Evolutionary conservation across 2,329 filamentous ascomycete genomes (phyloP).

Genomic region (Blastomyces gilchristii): DNA sequence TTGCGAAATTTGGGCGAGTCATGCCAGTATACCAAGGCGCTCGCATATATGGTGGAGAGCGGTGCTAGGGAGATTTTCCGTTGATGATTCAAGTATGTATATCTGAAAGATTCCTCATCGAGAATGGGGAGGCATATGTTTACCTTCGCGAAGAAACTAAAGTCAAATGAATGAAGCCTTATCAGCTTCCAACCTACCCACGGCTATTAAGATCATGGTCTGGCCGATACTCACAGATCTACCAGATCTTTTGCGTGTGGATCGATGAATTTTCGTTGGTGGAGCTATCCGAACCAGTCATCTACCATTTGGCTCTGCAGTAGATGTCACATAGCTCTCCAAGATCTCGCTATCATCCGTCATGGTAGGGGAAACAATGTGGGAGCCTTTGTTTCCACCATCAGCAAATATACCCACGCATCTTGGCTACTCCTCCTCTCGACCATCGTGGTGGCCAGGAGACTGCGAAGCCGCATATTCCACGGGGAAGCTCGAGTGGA

Average conservation of each 20-base stretch:
- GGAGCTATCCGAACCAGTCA: conserved; percentile 18
- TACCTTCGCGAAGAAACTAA: conserved; percentile 41
- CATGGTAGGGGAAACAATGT: conserved; percentile 45
- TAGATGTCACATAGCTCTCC: conserved; percentile 40
- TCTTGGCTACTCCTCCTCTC: not conserved
- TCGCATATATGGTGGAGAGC: conserved; percentile 43
- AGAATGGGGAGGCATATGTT: conserved; percentile 47
- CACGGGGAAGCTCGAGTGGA: not conserved
- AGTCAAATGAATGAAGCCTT: not conserved
- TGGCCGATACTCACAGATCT: conserved; percentile 30
- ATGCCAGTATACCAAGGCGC: conserved; percentile 44
- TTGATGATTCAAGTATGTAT: conserved; percentile 33
- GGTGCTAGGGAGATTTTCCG: conserved; percentile 43
- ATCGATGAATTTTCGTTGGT: conserved; percentile 37
- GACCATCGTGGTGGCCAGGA: not conserved
- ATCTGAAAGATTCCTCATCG: conserved; percentile 40
- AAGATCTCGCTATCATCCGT: conserved; percentile 46
- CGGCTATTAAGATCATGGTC: not conserved
- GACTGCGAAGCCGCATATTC: not conserved
- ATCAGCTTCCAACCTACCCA: not conserved
- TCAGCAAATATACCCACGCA: conserved; percentile 16
- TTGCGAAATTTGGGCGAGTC: conserved; percentile 27
- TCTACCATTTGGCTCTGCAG: conserved; percentile 16
- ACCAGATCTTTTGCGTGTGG: conserved; percentile 36
- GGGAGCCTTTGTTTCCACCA: conserved; percentile 32